Base-by-base conservation (phyloP, 2,329 filamentous ascomycete genomes). In the Aspergillus versicolor region DNA sequence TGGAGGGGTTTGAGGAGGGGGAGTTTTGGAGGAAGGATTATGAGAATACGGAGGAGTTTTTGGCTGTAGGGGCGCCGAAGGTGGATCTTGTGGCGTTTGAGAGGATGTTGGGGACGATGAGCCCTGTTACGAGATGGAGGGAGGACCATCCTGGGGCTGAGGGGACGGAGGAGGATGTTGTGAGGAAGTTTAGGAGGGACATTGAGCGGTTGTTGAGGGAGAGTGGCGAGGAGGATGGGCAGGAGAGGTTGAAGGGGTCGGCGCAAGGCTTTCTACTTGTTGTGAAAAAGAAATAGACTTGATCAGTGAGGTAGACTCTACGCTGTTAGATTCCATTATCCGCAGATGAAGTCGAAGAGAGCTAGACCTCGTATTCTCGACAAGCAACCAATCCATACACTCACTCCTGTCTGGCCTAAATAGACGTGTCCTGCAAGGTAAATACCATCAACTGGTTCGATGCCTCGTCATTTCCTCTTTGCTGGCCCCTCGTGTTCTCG, bases 1-100 rank as follows among this genome's bases (percentile, higher is more conserved):
- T 75, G 0, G 11, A 54, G 0, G 74, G 63, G 1, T 81, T 85
- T 24, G 49, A 49, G 3, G 7, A 37, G 27, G 38, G 9, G 15
- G 13, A 2, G 1, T 57, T 57, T 19, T 7, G 47, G 2, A n/a
- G 43, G 17, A 48, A 37, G 32, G 49, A 57, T 2, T 53, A 34
- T 38, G 44, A 24, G 13, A 21, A 3, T 12, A 30, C 13, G 3
- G 50, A 53, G 15, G 44, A 40, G 13, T 51, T 49, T 9, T 27
- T 43, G 44, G 42, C 21, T 13, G 13, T 24, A 11, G 45, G 3
- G 44, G 43, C 12, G 22, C 38, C 37, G 38, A 48, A 52, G 24
- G 30, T 53, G 2, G 17, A 15, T n/a, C 8, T 57, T 9, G 55
- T 8, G 37, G 34, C 24, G 4, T 48, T 57, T 6, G 55, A 53